Base-by-base conservation (phyloP, 805 yeast genomes). In the Sungouiella blattae region DNA sequence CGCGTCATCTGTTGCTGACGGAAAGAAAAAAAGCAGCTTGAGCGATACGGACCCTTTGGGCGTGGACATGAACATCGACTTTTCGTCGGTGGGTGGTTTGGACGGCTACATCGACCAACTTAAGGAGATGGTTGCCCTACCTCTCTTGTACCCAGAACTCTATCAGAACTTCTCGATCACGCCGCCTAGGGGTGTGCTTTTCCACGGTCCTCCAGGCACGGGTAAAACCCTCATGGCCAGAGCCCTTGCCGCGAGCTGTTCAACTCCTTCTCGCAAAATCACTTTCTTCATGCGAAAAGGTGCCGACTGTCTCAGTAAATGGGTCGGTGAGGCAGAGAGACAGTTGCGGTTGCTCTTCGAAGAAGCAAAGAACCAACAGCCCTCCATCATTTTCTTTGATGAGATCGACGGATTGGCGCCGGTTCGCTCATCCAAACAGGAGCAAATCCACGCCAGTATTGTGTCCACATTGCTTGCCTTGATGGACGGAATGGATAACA, bases 301-400 rank as follows among this genome's bases (percentile, higher is more conserved):
- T 45, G 98, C 98, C 0, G 98, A 93, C 58, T 85, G 95, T 55
- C 67, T 93, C 49, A 86, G 96, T 29, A 93, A 93, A 64, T 93
- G 98, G 98, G 98, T 93, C 3, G 98, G 98, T 52, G 98, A 93
- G 60, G 98, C 98, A 5, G 98, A 93, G 62, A 73, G 98, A 46
- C 98, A 93, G 58, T 67, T 93, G 42, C 68, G 98, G 40, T 66
- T 91, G 28, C 64, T 93, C 37, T 93, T 93, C 57, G 98, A 93
- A 62, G 98, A 93, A 60, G 98, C 98, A 1, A 84, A 83, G 50
- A 87, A 86, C 45, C 89, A 88, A 49, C 98, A 93, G 61, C 98
- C 98, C 2, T 78, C 95, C 6, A 91, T 93, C 37, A 93, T 93
- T 11, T 93, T 93, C 59, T 93, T 93, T 55, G 98, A 93, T 65